Base-by-base conservation (phyloP, 352 stramenopile genomes). In the Pythium monospermum region DNA sequence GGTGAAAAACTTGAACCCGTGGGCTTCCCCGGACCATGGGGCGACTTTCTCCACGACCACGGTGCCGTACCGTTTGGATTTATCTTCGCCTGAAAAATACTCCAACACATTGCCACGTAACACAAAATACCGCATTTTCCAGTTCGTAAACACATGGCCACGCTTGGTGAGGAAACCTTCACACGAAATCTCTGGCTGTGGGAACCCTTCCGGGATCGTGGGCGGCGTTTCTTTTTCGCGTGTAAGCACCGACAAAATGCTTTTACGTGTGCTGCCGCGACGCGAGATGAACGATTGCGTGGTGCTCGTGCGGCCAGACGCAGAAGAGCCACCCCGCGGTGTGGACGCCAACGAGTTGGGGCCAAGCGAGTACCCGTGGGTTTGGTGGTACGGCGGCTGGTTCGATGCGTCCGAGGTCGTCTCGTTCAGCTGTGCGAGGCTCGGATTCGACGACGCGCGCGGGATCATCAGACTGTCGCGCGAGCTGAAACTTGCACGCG, bases 1-100 rank as follows among this genome's bases (percentile, higher is more conserved):
- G 22, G 85, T 95, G 64, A 91, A 91, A 42, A 95, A 95, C 85
- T 94, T 95, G 54, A 95, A 95, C 25, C 83, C 83, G 40, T 94
- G 83, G 7, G 85, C 63, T 63, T 93, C 84, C 15, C 84, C 82
- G 6, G 80, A 85, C 85, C 85, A 95, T 25, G 78, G 69, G 3
- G 82, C 83, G 15, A 95, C 85, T 57, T 95, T 95, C 38, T 86
- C 80, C 23, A 95, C 79, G 39, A 79, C 84, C 6, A 95, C 85
- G n/a, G 72, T 83, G 18, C 84, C 84, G 41, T 93, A 90, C 36
- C 83, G 82, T 58, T 93, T 93, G 30, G 60, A 69, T 63, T 93
- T 94, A 50, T 91, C 82, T 57, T 93, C 84, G 33, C 76, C 71
- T 2, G 80, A 73, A 37, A 90, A 94, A 54, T 94, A 94, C 51